A percentile compares a stretch with the other conserved stretches of the same genome.
phyloP scores from a whole-genome alignment of 306 rosid genomes.

The Cicer cuneatum region DNA sequence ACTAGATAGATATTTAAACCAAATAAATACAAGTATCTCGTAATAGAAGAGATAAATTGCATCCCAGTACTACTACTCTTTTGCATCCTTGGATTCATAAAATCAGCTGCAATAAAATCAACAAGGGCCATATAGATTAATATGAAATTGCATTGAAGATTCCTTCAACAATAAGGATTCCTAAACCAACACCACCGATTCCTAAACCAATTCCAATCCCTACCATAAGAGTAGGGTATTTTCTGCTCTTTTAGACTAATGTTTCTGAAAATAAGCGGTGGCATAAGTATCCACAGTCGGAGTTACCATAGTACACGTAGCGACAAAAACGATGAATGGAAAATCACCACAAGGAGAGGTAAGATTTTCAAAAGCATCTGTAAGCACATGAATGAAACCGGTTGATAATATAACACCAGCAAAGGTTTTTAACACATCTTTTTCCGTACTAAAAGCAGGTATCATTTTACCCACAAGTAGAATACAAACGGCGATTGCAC shows the following conservation, averaged over 20 bases:
- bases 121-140: slow-evolving; percentile 5
- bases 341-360: background rate
- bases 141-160: slow-evolving; percentile 9
- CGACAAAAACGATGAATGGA: background rate
- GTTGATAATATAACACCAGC: background rate
- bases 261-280: slow-evolving; percentile 2
- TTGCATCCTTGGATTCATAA: slow-evolving; percentile 13
- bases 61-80: background rate
- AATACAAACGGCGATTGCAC: background rate
- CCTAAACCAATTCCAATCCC: background rate
- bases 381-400: slow-evolving; percentile 6
- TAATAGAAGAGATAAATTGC: background rate
- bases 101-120: slow-evolving; percentile 10
- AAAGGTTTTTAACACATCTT: slow-evolving; percentile 1
- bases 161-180: background rate
- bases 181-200: background rate
- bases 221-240: too few relatives aligned
- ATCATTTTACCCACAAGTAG: background rate
- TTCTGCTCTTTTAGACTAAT: background rate
- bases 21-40: too few relatives aligned
- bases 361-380: slow-evolving; percentile 2
- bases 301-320: background rate
- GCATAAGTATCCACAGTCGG: background rate
- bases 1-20: too few relatives aligned
- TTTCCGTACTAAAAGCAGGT: background rate